Evolutionary conservation across 768 basidiomycete species (phyloP), one percentile per base, ranked within the genome.

Genomic region (Scleroderma citrinum): DNA sequence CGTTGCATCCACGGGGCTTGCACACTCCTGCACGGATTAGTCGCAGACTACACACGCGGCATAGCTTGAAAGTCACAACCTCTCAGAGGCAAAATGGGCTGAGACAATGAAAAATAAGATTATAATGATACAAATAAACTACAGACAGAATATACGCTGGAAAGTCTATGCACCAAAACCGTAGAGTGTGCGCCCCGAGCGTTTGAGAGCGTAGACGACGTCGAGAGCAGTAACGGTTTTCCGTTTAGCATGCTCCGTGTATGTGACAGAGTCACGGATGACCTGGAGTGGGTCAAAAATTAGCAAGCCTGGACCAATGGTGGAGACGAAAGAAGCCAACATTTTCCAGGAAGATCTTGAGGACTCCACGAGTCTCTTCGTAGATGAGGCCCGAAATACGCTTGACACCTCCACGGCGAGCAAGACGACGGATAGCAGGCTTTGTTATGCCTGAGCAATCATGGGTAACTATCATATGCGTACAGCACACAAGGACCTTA

Each of bases 181-280:
- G n/a, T 53, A 90, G 34, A 90, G 75, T 24, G 86, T 90, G 58
- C 86, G 78, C 26, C 82, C 82, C 16, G 81, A 82, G 36, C 80
- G 78, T 72, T 85, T 85, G 51, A 85, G 70, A 36, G 83, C 83
- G 47, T 85, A 85, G n/a, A 85, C 83, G 37, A 85, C 89, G 63
- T 91, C 89, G 59, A 92, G 82, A 2, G 89, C 87, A 14, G 88
- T 90, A 48, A 90, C 88, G 7, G 85, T 87, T 70, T 85, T 86
- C 37, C 85, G 78, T 71, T 92, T 92, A 50, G 90, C 89, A 75
- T 92, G 90, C 68, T 92, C 89, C 30, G 90, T 91, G 77, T 92
- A 92, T 52, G 89, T 92, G 57, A 92, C 89, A 11, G 86, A 88
- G 69, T 92, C 89, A 53, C 88, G 82, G 64, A 92, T 88, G 64